Base-by-base conservation (phyloP, 345 rosid species). In the Limnanthes douglasii region DNA sequence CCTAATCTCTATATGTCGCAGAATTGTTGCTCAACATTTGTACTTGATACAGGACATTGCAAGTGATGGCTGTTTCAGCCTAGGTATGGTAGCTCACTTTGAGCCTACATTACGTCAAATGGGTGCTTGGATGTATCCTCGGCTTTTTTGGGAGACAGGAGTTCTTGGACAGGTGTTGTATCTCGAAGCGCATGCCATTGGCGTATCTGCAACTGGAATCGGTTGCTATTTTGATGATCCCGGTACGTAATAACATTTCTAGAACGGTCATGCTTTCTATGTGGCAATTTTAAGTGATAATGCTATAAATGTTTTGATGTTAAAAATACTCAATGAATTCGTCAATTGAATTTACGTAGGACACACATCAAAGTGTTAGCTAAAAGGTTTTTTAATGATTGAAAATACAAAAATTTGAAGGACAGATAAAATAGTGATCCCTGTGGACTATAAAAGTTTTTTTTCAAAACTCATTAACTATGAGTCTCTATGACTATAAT, bases 141-240 rank as follows among this genome's bases (percentile, higher is more conserved):
- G 90, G 32, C 45, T 85, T 39, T 85, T 76, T 36, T 80, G 96
- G 96, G 96, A 85, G 57, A 80, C 93, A 18, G 93, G 96, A 59
- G 68, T 73, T 47, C 57, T 85, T 55, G 96, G 96, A 10, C 96
- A 85, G 50, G 73, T 85, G 18, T 50, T 85, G 58, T 80, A 85
- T 58, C 70, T 85, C 3, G 96, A 85, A 70, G 75, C 96, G 10
- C 96, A 85, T 53, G 96, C 96, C 4, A 34, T 80, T 57, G 96
- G 86, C 41, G 59, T 85, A 22, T 85, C 96, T 41, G 93, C 96
- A 5, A 85, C 93, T 2, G 96, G 96, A 43, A 85, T 80, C 0
- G 93, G 96, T 31, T 80, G 96, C 65, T 85, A 64, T 61, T 85
- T 85, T 4, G 96, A 85, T 59, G 93, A 85, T 61, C 85, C 96